A percentile compares a stretch with the other conserved stretches of the same genome.
Conservation (phyloP, 2,329 filamentous ascomycete species). For the Alternaria burnsii region DNA sequence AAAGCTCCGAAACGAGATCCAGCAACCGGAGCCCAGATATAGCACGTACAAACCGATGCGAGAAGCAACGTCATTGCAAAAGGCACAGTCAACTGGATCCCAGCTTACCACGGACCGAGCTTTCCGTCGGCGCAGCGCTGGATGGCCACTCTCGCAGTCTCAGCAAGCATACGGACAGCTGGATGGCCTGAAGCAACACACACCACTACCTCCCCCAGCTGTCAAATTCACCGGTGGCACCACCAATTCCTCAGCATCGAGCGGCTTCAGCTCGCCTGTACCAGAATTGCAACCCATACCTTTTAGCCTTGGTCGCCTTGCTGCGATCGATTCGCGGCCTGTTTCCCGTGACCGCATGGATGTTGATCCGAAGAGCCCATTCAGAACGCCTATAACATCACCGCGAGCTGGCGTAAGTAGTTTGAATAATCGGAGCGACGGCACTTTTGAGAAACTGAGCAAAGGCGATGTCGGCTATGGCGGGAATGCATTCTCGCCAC, state of each 20-base stretch:
- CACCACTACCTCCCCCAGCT: slow-evolving; percentile 43
- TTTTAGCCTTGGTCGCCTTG: slow-evolving; percentile 53
- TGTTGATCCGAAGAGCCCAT: slow-evolving; percentile 37
- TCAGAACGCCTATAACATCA: slow-evolving; percentile 33
- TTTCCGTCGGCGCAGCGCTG: slow-evolving; percentile 44
- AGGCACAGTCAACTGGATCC: slow-evolving; percentile 27
- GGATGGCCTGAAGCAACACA: slow-evolving; percentile 34
- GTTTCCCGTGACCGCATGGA: slow-evolving; percentile 46
- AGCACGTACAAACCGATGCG: slow-evolving; percentile 77
- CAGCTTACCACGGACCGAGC: slow-evolving; percentile 39
- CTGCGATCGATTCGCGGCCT: slow-evolving; percentile 41
- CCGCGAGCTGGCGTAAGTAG: slow-evolving; percentile 28
- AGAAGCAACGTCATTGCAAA: slow-evolving; percentile 47
- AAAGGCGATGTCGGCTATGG: slow-evolving; percentile 66
- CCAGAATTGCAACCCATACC: slow-evolving; percentile 62
- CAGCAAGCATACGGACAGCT: slow-evolving; percentile 40
- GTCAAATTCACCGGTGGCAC: slow-evolving; percentile 43
- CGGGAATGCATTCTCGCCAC: slow-evolving; percentile 44
- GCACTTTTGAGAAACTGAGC: slow-evolving; percentile 71
- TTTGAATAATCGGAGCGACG: slow-evolving; percentile 21
- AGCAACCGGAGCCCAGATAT: slow-evolving; percentile 86
- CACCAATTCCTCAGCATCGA: slow-evolving; percentile 31
- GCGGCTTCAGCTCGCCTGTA: slow-evolving; percentile 33
- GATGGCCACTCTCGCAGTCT: slow-evolving; percentile 37
- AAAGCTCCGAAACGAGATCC: slow-evolving; percentile 87